Conservation (phyloP, 2,329 filamentous ascomycete species). For the Alternaria novae-zelandiae region DNA sequence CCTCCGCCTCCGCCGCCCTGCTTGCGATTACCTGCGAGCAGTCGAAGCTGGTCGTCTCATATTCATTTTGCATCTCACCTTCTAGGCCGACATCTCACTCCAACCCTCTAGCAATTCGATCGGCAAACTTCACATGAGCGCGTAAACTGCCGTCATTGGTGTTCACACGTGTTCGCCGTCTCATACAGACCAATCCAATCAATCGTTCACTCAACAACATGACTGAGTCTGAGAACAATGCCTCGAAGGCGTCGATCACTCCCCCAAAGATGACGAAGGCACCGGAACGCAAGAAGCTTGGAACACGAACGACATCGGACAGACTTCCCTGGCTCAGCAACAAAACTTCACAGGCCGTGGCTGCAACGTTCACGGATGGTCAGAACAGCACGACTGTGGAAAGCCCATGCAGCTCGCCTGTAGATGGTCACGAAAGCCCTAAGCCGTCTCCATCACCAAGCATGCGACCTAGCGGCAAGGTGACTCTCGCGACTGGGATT, state of each 20-base stretch:
- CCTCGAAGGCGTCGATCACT: neutral
- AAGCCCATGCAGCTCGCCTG: conserved; percentile 2
- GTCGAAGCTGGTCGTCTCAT: conserved; percentile 20
- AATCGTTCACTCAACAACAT: neutral
- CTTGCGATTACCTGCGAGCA: neutral
- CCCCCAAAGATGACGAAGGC: neutral
- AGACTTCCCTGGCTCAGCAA: conserved; percentile 43
- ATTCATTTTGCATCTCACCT: neutral
- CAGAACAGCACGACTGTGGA: neutral
- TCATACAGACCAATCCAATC: neutral
- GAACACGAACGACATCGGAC: conserved; percentile 18
- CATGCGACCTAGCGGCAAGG: conserved; percentile 8
- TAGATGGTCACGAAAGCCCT: conserved; percentile 5
- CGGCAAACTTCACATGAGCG: neutral
- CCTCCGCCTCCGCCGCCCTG: neutral
- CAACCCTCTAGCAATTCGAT: neutral
- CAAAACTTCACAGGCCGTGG: conserved; percentile 16
- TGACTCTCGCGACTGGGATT: neutral
- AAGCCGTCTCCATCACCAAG: conserved; percentile 8
- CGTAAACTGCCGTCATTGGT: neutral
- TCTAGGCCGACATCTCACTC: neutral
- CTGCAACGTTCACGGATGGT: neutral
- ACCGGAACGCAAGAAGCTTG: conserved; percentile 13
- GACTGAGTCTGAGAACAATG: neutral
- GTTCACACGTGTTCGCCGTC: neutral